A percentile compares a stretch with the other conserved stretches of the same genome.
Conservation (phyloP, 176 grass and related monocot genomes). For the Aegilops umbellulata region DNA sequence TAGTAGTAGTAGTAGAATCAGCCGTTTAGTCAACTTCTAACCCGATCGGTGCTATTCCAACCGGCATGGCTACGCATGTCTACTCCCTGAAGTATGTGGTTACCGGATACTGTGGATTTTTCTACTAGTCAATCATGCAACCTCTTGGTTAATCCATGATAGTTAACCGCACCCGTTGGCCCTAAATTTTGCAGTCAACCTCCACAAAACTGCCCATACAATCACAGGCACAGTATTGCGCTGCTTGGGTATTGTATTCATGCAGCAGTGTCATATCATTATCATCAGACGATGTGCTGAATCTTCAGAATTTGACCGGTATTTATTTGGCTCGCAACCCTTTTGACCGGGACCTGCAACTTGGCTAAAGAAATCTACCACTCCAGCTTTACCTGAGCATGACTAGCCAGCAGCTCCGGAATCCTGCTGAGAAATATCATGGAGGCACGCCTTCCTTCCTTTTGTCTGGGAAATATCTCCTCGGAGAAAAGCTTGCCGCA, state of each 20-base stretch:
- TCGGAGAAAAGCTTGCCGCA: background rate
- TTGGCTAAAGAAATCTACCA: background rate
- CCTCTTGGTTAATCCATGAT: background rate
- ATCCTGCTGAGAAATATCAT: background rate
- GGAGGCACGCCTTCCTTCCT: background rate
- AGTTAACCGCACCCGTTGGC: background rate
- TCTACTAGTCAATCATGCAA: background rate
- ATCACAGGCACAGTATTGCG: background rate
- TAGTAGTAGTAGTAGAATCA: background rate
- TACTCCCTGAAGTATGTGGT: background rate
- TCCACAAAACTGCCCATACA: background rate
- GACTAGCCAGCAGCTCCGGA: background rate
- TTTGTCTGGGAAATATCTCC: background rate
- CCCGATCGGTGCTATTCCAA: background rate
- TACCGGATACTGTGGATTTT: background rate
- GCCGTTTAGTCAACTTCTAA: background rate
- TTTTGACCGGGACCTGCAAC: conserved; percentile 27
- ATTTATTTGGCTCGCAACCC: conserved; percentile 3
- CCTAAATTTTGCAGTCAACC: background rate
- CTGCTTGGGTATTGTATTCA: background rate
- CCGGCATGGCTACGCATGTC: background rate
- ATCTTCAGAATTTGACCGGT: conserved; percentile 2
- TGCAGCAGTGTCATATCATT: too few species aligned
- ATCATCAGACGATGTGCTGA: background rate
- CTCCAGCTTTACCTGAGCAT: background rate